Base-by-base conservation (phyloP, 2,329 filamentous ascomycete genomes). In the Neocatenulostroma microsporum region DNA sequence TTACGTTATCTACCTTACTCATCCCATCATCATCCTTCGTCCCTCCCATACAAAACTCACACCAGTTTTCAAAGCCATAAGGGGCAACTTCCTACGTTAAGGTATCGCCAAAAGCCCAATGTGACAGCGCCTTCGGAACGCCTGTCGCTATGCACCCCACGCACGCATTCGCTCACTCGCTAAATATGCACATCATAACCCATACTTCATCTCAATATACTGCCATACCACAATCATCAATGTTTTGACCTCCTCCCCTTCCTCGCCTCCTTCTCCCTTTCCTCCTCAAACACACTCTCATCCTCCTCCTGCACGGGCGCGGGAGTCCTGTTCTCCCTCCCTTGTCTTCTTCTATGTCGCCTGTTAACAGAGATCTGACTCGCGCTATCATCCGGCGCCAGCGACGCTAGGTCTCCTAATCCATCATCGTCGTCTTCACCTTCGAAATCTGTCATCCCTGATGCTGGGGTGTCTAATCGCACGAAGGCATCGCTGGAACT, bases 311-410 rank as follows among this genome's bases (percentile, higher is more conserved):
- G 21, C 27, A 40, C 43, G 4, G 42, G 41, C 21, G 37, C 40
- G 10, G 43, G 40, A n/a, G 37, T 44, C 9, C 42, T n/a, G 33
- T 40, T 10, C 42, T 20, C 33, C 21, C 34, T 35, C 30, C 30
- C 40, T 17, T 27, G 37, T 28, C 43, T 34, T 76, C 80, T 53
- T 78, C 68, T 48, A 78, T 70, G 50, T 53, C 81, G 70, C 49
- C 81, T 62, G 36, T 79, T 80, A 55, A 78, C 83, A 54, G 76
- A 80, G 41, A 89, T 84, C 55, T 88, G 87, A 61, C 82, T 87
- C 17, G 84, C 84, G 37, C 76, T 82, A 58, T 89, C 84, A 53
- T 89, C 84, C 0, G 84, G 84, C 48, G 79, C 79, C 32, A 89
- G 67, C 48, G 67, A 66, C 26, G 61, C 67, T 40, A 61, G 53